Evolutionary conservation across 805 yeast species (phyloP).

Genomic region (Wickerhamomyces subpelliculosus): DNA sequence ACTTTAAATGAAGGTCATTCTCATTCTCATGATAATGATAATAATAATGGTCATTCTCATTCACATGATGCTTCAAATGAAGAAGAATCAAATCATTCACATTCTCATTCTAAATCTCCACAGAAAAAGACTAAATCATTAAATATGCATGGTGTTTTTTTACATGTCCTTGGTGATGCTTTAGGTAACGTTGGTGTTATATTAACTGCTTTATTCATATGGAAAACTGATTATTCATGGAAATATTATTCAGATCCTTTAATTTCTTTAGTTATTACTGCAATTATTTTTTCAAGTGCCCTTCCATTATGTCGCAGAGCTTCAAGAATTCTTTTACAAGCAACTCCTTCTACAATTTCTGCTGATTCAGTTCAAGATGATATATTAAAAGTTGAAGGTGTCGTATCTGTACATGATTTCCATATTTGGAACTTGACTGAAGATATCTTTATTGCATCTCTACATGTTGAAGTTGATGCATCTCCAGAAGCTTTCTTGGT

Average conservation of each 20-base stretch:
- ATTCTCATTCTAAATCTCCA: conserved; percentile 6
- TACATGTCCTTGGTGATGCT: conserved; percentile 95
- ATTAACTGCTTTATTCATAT: conserved; percentile 78
- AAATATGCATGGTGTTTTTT: conserved; percentile 95
- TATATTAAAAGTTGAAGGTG: conserved; percentile 61
- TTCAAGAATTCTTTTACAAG: conserved; percentile 83
- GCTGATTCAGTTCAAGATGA: conserved; percentile 68
- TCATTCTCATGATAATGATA: conserved; percentile 5
- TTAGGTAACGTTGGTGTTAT: conserved; percentile 94
- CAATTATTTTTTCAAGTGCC: conserved; percentile 85
- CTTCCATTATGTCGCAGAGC: conserved; percentile 83
- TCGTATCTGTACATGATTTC: conserved; percentile 85
- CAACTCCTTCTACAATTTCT: conserved; percentile 80
- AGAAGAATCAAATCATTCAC: conserved; percentile 2
- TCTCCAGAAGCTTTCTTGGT: conserved; percentile 59
- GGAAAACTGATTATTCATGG: conserved; percentile 92
- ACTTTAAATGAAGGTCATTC: conserved; percentile 6
- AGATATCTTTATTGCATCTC: conserved; percentile 75
- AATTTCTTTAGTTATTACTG: conserved; percentile 78
- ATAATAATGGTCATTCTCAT: conserved; percentile 7
- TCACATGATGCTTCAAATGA: conserved; percentile 4
- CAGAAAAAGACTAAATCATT: conserved; percentile 51
- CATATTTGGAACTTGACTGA: conserved; percentile 96
- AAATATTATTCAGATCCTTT: conserved; percentile 79
- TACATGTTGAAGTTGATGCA: conserved; percentile 72